phyloP scores from a whole-genome alignment of 1,284 basidiomycete species.

The Cutaneotrichosporon sp. region DNA sequence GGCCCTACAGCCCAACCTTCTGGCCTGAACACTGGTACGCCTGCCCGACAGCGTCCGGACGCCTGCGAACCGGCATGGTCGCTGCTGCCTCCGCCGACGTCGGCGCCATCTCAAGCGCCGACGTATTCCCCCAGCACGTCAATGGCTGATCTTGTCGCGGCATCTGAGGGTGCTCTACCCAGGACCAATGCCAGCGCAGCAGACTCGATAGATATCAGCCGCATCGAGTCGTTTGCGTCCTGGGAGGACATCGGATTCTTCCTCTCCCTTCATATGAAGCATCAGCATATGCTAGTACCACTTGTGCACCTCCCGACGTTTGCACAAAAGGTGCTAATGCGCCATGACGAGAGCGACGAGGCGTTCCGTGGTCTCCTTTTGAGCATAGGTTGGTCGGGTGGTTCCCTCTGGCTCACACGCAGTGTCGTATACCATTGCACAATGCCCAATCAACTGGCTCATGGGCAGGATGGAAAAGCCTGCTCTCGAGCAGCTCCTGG shows the following conservation, averaged over 20 bases:
- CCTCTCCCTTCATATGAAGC: constrained; percentile 25
- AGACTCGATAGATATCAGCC: not conserved
- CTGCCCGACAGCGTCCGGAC: too few species aligned
- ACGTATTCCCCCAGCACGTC: constrained; percentile 1
- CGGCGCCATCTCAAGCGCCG: not conserved
- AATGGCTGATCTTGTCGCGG: not conserved
- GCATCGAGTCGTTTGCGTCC: constrained; percentile 20
- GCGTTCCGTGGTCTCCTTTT: constrained; percentile 27
- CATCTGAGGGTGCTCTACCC: not conserved
- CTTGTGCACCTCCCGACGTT: constrained; percentile 32
- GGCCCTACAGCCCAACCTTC: too few species aligned
- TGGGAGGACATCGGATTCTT: constrained; percentile 29
- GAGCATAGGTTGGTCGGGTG: constrained; percentile 9
- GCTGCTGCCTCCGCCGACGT: not conserved
- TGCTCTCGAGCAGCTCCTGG: constrained; percentile 17
- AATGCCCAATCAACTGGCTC: constrained; percentile 19
- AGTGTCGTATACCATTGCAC: constrained; percentile 23
- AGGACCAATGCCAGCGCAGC: too few species aligned
- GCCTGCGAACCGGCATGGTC: too few species aligned
- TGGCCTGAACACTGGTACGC: too few species aligned
- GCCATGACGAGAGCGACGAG: constrained; percentile 25
- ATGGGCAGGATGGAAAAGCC: constrained; percentile 15
- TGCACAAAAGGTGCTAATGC: constrained; percentile 24
- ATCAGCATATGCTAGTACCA: constrained; percentile 28
- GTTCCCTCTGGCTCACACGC: not conserved